phyloP scores from a whole-genome alignment of 73 alveolate genomes.

The Tetrahymena borealis region DNA sequence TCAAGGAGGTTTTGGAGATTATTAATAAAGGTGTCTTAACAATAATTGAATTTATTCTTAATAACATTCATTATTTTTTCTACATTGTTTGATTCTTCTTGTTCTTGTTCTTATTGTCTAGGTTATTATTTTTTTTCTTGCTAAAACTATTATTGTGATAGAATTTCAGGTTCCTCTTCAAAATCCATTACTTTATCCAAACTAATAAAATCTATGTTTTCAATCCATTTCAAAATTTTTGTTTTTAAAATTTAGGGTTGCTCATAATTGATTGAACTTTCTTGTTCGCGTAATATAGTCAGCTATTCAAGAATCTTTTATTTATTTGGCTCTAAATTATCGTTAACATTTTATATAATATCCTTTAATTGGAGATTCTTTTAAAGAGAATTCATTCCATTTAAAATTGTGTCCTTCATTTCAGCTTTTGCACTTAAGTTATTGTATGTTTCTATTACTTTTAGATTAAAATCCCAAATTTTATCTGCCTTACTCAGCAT shows the following conservation, averaged over 20 bases:
- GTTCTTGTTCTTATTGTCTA: no score
- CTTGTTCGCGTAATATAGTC: not conserved
- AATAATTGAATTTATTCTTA: not conserved
- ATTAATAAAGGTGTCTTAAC: not conserved
- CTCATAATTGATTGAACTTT: not conserved
- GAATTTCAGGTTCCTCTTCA: not conserved
- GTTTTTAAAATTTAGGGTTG: not conserved
- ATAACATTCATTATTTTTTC: not conserved
- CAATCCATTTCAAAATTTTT: not conserved
- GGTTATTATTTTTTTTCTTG: not conserved
- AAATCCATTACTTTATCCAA: not conserved
- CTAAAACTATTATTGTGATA: not conserved
- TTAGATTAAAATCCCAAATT: not conserved
- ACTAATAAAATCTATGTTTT: not conserved
- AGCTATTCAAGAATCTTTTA: not conserved
- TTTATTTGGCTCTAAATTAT: not conserved
- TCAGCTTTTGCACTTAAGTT: not conserved
- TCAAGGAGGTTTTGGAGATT: not conserved
- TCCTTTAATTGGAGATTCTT: not conserved
- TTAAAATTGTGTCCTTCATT: not conserved
- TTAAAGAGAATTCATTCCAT: not conserved
- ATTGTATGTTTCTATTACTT: not conserved
- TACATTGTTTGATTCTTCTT: no score
- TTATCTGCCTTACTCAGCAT: not conserved
- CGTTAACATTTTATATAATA: not conserved